Percentiles rank a stretch among this genome's conserved stretches.
phyloP scores from a whole-genome alignment of 2,329 filamentous ascomycete genomes.

The Cucurbitaria berberidis region DNA sequence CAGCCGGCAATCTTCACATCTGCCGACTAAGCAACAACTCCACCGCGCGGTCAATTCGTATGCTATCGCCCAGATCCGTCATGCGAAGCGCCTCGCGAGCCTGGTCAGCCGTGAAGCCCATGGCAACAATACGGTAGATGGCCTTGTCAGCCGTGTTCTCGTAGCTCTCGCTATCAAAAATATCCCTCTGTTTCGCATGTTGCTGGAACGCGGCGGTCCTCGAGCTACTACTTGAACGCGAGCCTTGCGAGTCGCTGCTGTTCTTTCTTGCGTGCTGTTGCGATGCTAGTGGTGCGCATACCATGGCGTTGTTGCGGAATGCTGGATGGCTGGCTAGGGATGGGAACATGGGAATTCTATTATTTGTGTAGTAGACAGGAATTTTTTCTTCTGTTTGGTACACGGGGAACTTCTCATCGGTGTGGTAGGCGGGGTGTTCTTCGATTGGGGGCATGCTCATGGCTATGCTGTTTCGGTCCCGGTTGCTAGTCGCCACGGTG shows the following conservation, averaged over 20 bases:
- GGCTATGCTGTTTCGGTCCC: slow-evolving; percentile 33
- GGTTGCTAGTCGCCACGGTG: slow-evolving; percentile 29
- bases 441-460: slow-evolving; percentile 43
- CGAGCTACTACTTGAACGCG: slow-evolving; percentile 8
- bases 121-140: slow-evolving; percentile 63
- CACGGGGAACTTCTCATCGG: no score
- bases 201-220: slow-evolving; percentile 27
- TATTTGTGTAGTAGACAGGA: slow-evolving; percentile 3
- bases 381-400: no score
- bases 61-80: slow-evolving; percentile 65
- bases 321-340: slow-evolving; percentile 28
- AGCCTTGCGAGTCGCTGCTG: slow-evolving; percentile 4
- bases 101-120: slow-evolving; percentile 63
- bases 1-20: slow-evolving; percentile 3
- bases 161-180: slow-evolving; percentile 43
- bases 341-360: slow-evolving; percentile 12
- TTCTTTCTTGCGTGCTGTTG: slow-evolving; percentile 2
- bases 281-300: not conserved
- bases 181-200: slow-evolving; percentile 40
- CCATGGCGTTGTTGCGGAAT: slow-evolving; percentile 16
- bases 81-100: slow-evolving; percentile 63
- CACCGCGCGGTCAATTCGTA: slow-evolving; percentile 64
- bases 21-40: slow-evolving; percentile 55
- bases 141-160: slow-evolving; percentile 64
- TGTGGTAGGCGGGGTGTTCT: slow-evolving; percentile 29